Evolutionary conservation across 2,329 filamentous ascomycete species (phyloP), one percentile per base, ranked within the genome.

Genomic region (Dothistroma pini): DNA sequence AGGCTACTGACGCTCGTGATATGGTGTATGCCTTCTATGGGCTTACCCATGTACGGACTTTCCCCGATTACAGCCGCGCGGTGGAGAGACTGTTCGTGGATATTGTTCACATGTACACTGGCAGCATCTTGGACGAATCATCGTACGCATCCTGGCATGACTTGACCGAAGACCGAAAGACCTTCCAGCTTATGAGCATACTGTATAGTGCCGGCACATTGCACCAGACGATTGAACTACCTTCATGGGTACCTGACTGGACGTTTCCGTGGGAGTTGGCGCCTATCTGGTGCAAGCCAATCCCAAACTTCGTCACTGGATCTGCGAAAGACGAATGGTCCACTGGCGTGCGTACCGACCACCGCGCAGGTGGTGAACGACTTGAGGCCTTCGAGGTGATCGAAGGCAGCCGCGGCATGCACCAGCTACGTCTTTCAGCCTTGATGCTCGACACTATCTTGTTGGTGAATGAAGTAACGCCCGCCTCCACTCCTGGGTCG

Each of bases 191-290:
- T 29, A 71, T 66, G 71, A 71, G 64, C 63, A 71, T 72, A 41
- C 22, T 72, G 21, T 72, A 71, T 59, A 71, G 69, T 50, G 70
- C 70, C 12, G 71, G 71, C 5, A 53, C 56, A 19, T 65, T 72
- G 11, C 70, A 72, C 54, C 71, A 72, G 47, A 66, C 70, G 66
- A 54, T 62, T 57, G 55, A 70, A 34, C 64, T 74, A 19, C 70
- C 72, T 1, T 72, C 70, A 8, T 76, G 72, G 73, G 69, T 74
- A 0, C 74, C 74, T 10, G 71, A 73, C 50, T 74, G 67, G 70
- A 69, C 70, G 7, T 65, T 61, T 25, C 54, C 63, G 0, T 72
- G 71, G 71, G 64, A 71, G 52, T 61, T 71, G 11, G 69, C 70
- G 10, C 71, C 70, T 2, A 56, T 72, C 14, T 72, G 69, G 70